Conservation (phyloP, 1,139 yeast genomes). For the Petasospora rhodanensis region DNA sequence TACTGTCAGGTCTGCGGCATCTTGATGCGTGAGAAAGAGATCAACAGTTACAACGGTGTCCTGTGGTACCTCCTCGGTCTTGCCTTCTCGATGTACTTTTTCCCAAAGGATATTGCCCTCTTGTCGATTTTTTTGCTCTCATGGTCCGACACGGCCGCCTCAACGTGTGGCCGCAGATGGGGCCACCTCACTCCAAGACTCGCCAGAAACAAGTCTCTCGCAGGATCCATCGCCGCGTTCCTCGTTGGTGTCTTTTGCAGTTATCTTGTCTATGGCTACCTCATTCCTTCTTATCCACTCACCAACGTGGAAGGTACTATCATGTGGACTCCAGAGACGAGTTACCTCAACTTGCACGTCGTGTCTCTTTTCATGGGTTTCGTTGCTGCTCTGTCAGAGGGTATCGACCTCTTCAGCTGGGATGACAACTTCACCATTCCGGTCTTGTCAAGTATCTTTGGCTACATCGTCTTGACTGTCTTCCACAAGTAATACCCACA, state of each 20-base stretch:
- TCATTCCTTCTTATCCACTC: slow-evolving; percentile 54
- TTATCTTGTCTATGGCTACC: slow-evolving; percentile 63
- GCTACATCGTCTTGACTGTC: slow-evolving; percentile 41
- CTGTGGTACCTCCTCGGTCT: slow-evolving; percentile 82
- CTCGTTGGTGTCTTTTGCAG: slow-evolving; percentile 64
- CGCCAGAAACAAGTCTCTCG: slow-evolving; percentile 70
- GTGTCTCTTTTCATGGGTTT: slow-evolving; percentile 67
- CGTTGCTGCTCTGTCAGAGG: slow-evolving; percentile 83
- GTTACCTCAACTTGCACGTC: slow-evolving; percentile 46
- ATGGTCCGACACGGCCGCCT: slow-evolving; percentile 98
- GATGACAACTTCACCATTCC: slow-evolving; percentile 97
- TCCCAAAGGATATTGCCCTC: slow-evolving; percentile 77
- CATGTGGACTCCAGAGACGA: slow-evolving; percentile 60
- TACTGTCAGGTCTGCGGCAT: slow-evolving; percentile 70
- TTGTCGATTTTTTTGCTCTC: slow-evolving; percentile 76
- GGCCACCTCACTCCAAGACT: slow-evolving; percentile 83
- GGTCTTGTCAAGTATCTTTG: slow-evolving; percentile 65
- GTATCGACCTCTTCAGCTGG: slow-evolving; percentile 63
- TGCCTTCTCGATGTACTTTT: slow-evolving; percentile 58
- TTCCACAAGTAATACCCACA: too few species aligned
- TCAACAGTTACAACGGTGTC: slow-evolving; percentile 70
- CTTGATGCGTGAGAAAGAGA: slow-evolving; percentile 79
- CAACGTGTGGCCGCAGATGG: slow-evolving; percentile 80
- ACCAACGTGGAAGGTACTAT: slow-evolving; percentile 52
- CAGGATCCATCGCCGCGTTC: slow-evolving; percentile 87